Conservation (phyloP, 73 alveolate species). For the Blepharisma japonicum region DNA sequence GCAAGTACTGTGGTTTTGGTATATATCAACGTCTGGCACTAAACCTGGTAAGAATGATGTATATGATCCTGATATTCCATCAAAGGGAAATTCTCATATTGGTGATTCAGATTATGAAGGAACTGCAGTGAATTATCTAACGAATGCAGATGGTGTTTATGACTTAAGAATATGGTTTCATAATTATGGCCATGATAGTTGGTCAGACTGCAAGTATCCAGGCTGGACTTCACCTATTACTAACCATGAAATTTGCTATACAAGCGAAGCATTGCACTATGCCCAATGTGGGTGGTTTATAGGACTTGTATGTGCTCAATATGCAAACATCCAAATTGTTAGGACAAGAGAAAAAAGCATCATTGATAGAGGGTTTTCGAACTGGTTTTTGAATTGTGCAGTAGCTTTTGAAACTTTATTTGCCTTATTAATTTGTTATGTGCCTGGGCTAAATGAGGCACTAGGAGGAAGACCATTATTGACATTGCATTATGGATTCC, state of each 20-base stretch:
- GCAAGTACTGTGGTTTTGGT: not conserved
- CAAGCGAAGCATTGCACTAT: slow-evolving; percentile 75
- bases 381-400: too few relatives aligned
- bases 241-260: slow-evolving; percentile 57
- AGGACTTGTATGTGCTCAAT: slow-evolving; percentile 60
- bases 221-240: not conserved
- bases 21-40: slow-evolving; percentile 1
- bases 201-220: not conserved
- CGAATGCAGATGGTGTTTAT: slow-evolving; percentile 8
- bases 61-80: slow-evolving; percentile 36
- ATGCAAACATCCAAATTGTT: slow-evolving; percentile 62
- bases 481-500: slow-evolving; percentile 61
- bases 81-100: slow-evolving; percentile 32
- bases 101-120: slow-evolving; percentile 28
- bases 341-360: slow-evolving; percentile 36
- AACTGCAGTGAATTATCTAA: not conserved
- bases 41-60: slow-evolving; percentile 39
- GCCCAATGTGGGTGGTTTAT: slow-evolving; percentile 76
- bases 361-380: slow-evolving; percentile 14
- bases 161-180: slow-evolving; percentile 29
- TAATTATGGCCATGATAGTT: not conserved
- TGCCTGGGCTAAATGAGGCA: slow-evolving; percentile 49
- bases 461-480: slow-evolving; percentile 71
- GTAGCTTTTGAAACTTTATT: slow-evolving; percentile 52
- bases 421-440: slow-evolving; percentile 45